phyloP scores from a whole-genome alignment of 225 moss, liverwort and hornwort genomes.

The Ulota crispa region DNA sequence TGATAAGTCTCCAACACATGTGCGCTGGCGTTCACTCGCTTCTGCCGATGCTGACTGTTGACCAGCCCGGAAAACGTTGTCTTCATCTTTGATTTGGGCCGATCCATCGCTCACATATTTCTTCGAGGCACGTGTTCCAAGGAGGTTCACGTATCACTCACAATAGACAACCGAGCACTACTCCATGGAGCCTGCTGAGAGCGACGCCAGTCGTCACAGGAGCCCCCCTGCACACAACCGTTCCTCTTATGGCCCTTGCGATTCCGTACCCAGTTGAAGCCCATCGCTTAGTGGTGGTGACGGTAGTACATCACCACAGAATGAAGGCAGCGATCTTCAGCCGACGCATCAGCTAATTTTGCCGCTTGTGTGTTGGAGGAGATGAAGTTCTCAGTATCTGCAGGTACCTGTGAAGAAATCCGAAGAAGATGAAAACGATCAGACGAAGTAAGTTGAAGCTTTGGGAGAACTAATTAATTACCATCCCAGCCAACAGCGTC shows the following conservation, averaged over 20 bases:
- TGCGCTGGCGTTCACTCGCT: conserved; percentile 40
- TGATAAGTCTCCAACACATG: conserved; percentile 53
- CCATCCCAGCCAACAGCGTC: neutral
- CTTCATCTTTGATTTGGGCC: conserved; percentile 7
- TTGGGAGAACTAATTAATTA: neutral
- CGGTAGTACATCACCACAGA: neutral
- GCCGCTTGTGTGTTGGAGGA: neutral
- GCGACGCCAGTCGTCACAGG: neutral
- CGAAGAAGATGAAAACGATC: neutral
- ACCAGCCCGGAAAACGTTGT: neutral
- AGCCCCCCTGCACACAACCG: neutral
- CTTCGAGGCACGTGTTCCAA: neutral
- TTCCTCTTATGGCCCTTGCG: neutral
- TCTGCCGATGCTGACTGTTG: conserved; percentile 27
- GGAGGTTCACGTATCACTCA: conserved; percentile 7
- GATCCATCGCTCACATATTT: neutral
- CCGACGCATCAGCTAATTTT: neutral
- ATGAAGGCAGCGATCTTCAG: neutral
- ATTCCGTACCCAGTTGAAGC: neutral
- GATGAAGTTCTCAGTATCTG: neutral
- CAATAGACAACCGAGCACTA: neutral
- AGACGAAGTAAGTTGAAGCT: neutral
- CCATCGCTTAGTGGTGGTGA: neutral
- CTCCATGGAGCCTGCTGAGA: neutral
- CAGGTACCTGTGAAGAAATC: neutral